Evolutionary conservation across 441 rosid genomes (phyloP), one percentile per base, ranked within the genome.

Genomic region (Gossypium davidsonii): DNA sequence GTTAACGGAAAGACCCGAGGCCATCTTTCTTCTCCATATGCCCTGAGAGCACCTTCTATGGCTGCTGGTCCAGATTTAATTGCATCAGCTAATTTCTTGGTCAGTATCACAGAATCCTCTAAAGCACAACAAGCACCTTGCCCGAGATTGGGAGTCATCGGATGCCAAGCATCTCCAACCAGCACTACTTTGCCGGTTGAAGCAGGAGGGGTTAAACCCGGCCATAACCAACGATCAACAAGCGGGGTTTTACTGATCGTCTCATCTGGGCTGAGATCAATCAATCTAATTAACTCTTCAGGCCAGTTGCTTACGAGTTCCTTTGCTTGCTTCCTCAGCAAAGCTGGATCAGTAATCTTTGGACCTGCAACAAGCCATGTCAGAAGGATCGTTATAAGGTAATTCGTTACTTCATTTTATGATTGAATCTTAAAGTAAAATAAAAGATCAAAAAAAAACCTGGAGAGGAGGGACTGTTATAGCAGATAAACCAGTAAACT

Each of bases 161-260:
- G 99, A 71, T 94, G 97, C 96, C 97, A 94, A 3, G 98, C 98
- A 74, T 94, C 93, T 63, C 94, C 97, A 2, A 87, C 96, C 8
- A 90, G 83, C 53, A 92, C 97, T 1, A 90, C 84, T 49, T 75
- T 67, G 3, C 94, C 92, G 34, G 73, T 76, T 42, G 94, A 94
- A 67, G 94, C 90, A 0, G 86, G 62, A 72, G 98, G 93, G 82
- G 85, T 83, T 5, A 85, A 55, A 3, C 70, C 82, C 1, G 97
- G 96, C 98, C 99, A 92, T 20, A 88, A 75, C 98, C 99, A 89
- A 23, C 98, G 88, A 79, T 92, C 97, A 37, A 88, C 94, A 4
- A 92, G 87, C 1, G 93, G 94, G 48, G 98, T 90, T 25, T 73
- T 84, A 34, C 85, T 90, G 61, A 94, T 72, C 23, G 93, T 89